Percentiles rank a stretch among this genome's conserved stretches.
Conservation (phyloP, 805 yeast species). For the Helenozyma rhizophorensis region DNA sequence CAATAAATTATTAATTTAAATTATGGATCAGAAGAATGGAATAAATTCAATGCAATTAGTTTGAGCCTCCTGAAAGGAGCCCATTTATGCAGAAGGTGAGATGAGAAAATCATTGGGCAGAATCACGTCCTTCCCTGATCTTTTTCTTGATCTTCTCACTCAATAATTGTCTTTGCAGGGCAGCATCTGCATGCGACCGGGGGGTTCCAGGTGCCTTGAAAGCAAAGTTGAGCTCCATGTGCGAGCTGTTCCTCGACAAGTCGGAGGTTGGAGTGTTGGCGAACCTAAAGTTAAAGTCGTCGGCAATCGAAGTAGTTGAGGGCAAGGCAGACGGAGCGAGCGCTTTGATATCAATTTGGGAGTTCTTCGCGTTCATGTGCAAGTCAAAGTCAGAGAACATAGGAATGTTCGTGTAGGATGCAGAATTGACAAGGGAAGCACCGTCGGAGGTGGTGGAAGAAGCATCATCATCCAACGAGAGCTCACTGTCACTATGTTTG, state of each 20-base stretch:
- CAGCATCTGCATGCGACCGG: no score
- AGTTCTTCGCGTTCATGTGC: constrained; percentile 23
- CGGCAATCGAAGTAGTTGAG: constrained; percentile 29
- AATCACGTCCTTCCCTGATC: constrained; percentile 33
- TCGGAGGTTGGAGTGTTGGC: constrained; percentile 6
- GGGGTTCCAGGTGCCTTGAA: no score
- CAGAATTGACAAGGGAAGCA: constrained; percentile 58
- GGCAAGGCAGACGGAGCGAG: constrained; percentile 12
- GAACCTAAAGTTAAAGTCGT: constrained; percentile 24
- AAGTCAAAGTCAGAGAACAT: constrained; percentile 50
- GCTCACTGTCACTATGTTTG: constrained; percentile 15
- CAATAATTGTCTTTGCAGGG: constrained; percentile 7
- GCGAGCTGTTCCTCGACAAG: constrained; percentile 21
- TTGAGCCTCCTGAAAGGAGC: no score
- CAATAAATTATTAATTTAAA: no score
- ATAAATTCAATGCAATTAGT: no score
- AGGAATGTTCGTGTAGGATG: constrained; percentile 61
- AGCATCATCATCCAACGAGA: constrained; percentile 13
- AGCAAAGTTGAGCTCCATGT: constrained; percentile 35
- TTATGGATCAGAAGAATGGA: no score
- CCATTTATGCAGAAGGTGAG: no score
- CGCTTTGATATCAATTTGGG: constrained; percentile 12
- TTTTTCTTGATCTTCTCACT: constrained; percentile 32
- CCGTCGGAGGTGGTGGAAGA: constrained; percentile 53
- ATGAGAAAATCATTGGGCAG: not conserved